Evolutionary conservation across 2,329 filamentous ascomycete species (phyloP), one percentile per base, ranked within the genome.

Genomic region (Fusarium musae): DNA sequence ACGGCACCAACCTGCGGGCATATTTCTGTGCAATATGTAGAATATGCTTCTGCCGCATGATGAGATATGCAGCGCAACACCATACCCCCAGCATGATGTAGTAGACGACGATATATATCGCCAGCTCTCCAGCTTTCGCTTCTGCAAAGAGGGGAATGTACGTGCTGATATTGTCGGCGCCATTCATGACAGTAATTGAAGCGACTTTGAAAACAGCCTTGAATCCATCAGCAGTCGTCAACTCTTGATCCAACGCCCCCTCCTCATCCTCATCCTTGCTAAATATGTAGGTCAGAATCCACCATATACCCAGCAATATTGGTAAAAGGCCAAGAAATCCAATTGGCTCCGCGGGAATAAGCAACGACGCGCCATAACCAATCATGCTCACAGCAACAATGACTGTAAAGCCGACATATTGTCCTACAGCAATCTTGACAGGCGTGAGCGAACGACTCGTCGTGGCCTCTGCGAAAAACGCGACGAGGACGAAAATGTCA

Each of bases 361-460:
- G 57, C 1, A 63, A 8, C 2, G 61, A 61, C 7, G 61, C 61
- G 2, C 61, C 61, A 10, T 42, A 63, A 3, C 56, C 61, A 10
- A 63, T 50, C 61, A 63, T 62, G 17, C 56, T 62, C 21, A 63
- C 9, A 10, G 57, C 57, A 9, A 63, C 17, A 26, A 63, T 63
- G 2, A 62, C 36, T 1, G 61, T 63, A 26, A 63, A 63, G 1
- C 61, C 61, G 4, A 62, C 57, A 50, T 63, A 63, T 50, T 63
- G 61, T 3, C 61, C 61, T 1, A 63, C 42, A 0, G 43, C 32
- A 9, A 63, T 63, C 11, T 62, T 62, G 4, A 50, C 36, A 19
- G 61, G 61, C 1, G 61, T 63, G 2, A 63, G 37, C 6, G 43
- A 36, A 0, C n/a, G 36, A 7, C 57, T 63, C 4, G 61, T 63